Percentiles rank a stretch among this genome's conserved stretches.
Evolutionary conservation across 2,329 filamentous ascomycete genomes (phyloP).

Genomic region (Juglanconis sp.): DNA sequence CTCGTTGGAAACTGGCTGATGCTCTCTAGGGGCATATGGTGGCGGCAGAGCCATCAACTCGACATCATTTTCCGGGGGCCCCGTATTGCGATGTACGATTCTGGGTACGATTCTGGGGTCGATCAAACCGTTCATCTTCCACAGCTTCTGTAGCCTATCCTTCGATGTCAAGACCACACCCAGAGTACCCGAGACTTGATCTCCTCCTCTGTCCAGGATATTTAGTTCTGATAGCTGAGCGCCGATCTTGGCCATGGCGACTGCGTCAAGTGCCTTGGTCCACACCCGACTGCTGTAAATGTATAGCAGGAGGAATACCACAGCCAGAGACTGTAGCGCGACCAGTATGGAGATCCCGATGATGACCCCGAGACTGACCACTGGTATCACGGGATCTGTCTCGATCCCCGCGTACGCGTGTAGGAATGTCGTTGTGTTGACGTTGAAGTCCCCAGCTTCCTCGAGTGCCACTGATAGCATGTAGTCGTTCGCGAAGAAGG

Average conservation of each 20-base stretch:
- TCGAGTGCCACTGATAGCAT: constrained; percentile 19
- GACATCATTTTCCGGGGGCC: background rate
- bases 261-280: constrained; percentile 16
- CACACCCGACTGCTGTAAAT: constrained; percentile 11
- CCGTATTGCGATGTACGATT: background rate
- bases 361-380: background rate
- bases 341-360: constrained; percentile 4
- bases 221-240: constrained; percentile 7
- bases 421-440: background rate
- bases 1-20: background rate
- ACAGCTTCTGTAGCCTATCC: background rate
- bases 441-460: too few species aligned
- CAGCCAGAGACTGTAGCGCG: background rate
- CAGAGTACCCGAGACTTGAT: background rate
- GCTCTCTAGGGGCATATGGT: background rate
- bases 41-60: background rate
- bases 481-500: constrained; percentile 29
- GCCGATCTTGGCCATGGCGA: constrained; percentile 11
- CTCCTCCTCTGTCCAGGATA: background rate
- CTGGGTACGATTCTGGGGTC: background rate
- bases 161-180: background rate
- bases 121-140: constrained; percentile 9
- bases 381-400: background rate
- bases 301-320: constrained; percentile 3
- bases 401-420: background rate